Evolutionary conservation across 202 grass and related monocot genomes (phyloP), one percentile per base, ranked within the genome.

Genomic region (Dendrocalamus latiflorus): DNA sequence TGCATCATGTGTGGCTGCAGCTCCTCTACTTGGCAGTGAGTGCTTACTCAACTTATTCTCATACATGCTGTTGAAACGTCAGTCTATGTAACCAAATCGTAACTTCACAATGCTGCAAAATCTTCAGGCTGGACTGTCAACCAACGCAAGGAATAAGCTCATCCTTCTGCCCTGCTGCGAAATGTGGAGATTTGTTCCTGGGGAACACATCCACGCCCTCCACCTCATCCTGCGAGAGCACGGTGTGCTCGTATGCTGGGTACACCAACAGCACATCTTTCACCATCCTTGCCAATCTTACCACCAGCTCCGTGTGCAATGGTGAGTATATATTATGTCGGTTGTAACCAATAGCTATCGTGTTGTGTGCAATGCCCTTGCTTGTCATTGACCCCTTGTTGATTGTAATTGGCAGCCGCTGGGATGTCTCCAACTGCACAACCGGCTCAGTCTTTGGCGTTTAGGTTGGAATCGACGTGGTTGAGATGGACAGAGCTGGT

Each of bases 1-100:
- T 99, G 96, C 11, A 64, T 99, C 74, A 83, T 68, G 70, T 99
- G 96, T 73, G 83, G 91, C 84, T 99, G 96, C 85, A 92, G 91
- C 76, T 91, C 96, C 74, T 83, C 67, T 57, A 85, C 91, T 22
- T 99, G 92, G 92, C 89, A 86, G 96, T 99, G 69, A 87, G 91
- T 85, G 21, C 33, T 33, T 15, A 48, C 10, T 57, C 54, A 79
- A 10, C 59, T 63, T 38, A 51, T 83, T 54, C 36, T 39, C 38
- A 17, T 51, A 39, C 65, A n/a, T 70, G 49, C 30, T 43, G 18
- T 68, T 7, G 33, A 30, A 18, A 44, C 2, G 43, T 44, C 60
- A 45, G 7, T 55, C 18, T 61, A 3, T 28, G 15, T 21, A 20
- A 10, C 44, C 11, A 28, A 75, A 69, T 42, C 47, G 21, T 0